phyloP scores from a whole-genome alignment of 345 rosid species.

The Aurinia saxatilis region DNA sequence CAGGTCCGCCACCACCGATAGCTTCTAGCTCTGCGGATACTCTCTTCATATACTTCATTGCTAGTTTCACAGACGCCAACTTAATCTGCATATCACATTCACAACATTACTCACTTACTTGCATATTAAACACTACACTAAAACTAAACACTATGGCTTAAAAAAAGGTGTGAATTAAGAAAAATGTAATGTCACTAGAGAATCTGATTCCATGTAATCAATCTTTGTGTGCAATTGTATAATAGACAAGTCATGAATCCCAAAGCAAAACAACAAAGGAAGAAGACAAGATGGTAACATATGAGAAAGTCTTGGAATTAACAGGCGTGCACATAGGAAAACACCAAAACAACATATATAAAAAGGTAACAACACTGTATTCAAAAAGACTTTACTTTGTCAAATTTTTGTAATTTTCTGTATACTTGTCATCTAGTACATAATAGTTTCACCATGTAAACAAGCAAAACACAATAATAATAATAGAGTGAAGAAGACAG shows the following conservation, averaged over 20 bases:
- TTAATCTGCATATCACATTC: conserved; percentile 54
- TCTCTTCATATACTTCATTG: conserved; percentile 95
- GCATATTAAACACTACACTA: not conserved
- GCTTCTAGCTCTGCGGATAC: conserved; percentile 82
- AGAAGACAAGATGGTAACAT: conserved; percentile 36
- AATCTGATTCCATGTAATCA: conserved; percentile 17
- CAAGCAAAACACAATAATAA: conserved; percentile 11
- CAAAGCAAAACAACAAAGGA: conserved; percentile 21
- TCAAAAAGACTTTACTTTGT: conserved; percentile 9
- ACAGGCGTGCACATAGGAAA: conserved; percentile 47
- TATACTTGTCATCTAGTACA: conserved; percentile 20
- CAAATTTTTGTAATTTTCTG: not conserved
- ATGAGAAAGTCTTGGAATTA: conserved; percentile 29
- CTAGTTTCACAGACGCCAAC: conserved; percentile 82
- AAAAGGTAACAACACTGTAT: conserved; percentile 12
- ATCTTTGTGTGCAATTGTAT: not conserved
- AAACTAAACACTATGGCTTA: not conserved
- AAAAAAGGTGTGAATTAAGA: not conserved
- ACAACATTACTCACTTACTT: not conserved
- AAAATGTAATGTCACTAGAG: not conserved
- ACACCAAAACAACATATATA: conserved; percentile 19
- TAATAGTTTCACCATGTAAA: conserved; percentile 22
- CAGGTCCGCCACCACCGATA: conserved; percentile 50
- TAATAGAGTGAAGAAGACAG: conserved; percentile 26
- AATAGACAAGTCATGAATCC: conserved; percentile 5